Conservation (phyloP, 306 rosid genomes). For the Benincasa hispida region DNA sequence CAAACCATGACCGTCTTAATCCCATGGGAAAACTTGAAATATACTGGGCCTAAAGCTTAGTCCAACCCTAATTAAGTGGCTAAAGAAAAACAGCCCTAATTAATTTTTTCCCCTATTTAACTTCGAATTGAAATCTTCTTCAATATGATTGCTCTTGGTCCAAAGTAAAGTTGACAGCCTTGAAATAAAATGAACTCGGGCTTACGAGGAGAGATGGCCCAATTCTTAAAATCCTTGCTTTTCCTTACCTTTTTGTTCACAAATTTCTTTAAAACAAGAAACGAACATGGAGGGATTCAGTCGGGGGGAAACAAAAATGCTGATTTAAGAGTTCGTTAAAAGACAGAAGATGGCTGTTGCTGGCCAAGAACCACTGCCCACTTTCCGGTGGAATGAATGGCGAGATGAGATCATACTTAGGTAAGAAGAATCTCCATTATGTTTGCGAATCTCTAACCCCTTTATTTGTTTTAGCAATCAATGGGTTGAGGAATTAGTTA, state of each 20-base stretch:
- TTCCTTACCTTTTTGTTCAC: background rate
- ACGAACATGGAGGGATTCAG: background rate
- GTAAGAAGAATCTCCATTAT: background rate
- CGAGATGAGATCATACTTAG: background rate
- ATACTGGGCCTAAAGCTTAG: too few relatives aligned
- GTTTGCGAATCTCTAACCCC: background rate
- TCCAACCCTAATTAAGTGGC: too few relatives aligned
- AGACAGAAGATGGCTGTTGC: background rate
- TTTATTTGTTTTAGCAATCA: background rate
- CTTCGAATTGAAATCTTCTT: too few relatives aligned
- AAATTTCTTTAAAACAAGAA: too few relatives aligned
- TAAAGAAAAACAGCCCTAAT: too few relatives aligned
- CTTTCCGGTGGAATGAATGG: background rate
- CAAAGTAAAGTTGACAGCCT: background rate
- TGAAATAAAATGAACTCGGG: background rate
- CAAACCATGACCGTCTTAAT: too few relatives aligned
- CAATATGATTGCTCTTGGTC: background rate
- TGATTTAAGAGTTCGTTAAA: background rate
- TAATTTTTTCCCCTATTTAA: too few relatives aligned
- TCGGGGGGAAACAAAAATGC: background rate
- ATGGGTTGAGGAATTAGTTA: background rate
- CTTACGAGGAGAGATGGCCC: background rate
- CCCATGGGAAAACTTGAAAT: too few relatives aligned
- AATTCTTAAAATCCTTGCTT: background rate
- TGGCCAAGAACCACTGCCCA: background rate